Conservation (phyloP, 345 rosid genomes). For the Salix koriyanagi region DNA sequence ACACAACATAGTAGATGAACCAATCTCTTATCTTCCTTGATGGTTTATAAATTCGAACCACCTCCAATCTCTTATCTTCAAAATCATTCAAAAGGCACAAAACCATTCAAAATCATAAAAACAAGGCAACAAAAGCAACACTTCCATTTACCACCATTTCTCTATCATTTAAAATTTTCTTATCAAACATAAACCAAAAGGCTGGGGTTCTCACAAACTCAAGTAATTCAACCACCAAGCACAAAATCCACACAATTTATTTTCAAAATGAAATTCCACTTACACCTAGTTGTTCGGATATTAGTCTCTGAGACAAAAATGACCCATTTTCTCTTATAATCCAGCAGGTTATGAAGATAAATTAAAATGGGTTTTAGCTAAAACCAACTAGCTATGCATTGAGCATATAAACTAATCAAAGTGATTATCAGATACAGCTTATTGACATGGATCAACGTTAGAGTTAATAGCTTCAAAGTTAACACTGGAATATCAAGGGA, state of each 20-base stretch:
- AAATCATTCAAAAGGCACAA: background rate
- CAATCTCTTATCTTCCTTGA: background rate
- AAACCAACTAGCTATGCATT: background rate
- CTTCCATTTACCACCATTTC: background rate
- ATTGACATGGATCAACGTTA: background rate
- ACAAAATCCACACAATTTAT: too few relatives aligned
- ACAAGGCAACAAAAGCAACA: background rate
- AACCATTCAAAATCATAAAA: background rate
- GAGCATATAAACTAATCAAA: background rate
- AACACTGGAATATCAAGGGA: background rate
- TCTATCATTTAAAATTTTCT: background rate
- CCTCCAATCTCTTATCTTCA: too few relatives aligned
- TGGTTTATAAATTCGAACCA: too few relatives aligned
- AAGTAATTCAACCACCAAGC: too few relatives aligned
- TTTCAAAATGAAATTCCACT: too few relatives aligned
- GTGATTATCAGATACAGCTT: background rate
- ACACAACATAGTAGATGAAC: background rate
- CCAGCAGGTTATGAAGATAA: background rate
- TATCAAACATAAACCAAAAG: background rate
- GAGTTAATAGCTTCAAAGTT: background rate
- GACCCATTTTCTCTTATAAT: background rate
- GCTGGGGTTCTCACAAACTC: background rate
- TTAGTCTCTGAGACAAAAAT: background rate
- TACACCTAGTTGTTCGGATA: background rate
- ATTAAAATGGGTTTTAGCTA: background rate